These are phyloP conservation scores for Oxyria digyna DNA, from an alignment of 148 eudicot genomes.

Conservation along the genomic window DNA sequence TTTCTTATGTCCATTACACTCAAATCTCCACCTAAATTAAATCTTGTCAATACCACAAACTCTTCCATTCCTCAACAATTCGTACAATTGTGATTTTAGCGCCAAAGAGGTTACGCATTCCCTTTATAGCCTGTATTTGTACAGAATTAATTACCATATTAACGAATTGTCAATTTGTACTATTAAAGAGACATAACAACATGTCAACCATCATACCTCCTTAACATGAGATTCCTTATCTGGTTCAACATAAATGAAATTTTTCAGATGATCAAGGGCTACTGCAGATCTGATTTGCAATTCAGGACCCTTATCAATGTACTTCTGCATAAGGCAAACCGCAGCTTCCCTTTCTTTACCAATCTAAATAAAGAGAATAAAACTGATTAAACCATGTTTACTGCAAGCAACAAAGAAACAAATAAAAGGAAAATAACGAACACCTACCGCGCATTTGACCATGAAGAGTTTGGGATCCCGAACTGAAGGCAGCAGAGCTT, in stretches of 20 bases:
- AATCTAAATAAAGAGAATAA: slow-evolving; percentile 35
- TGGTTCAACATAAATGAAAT: slow-evolving; percentile 80
- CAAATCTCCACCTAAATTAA: too few relatives aligned
- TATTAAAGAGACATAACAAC: not conserved
- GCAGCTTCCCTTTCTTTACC: slow-evolving; percentile 96
- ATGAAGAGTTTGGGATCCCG: slow-evolving; percentile 94
- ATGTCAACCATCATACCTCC: slow-evolving; percentile 39
- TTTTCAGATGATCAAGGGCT: slow-evolving; percentile 93
- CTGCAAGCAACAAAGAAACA: not conserved
- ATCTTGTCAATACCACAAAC: too few relatives aligned
- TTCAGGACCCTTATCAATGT: slow-evolving; percentile 67
- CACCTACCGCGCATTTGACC: slow-evolving; percentile 94
- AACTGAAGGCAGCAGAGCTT: slow-evolving; percentile 90
- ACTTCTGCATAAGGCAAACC: slow-evolving; percentile 92
- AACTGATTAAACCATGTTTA: not conserved
- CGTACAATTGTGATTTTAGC: slow-evolving; percentile 68
- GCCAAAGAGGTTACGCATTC: slow-evolving; percentile 66
- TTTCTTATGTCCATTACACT: too few relatives aligned
- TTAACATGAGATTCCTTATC: slow-evolving; percentile 95
- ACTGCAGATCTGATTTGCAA: slow-evolving; percentile 76
- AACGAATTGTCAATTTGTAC: not conserved
- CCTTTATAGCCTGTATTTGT: slow-evolving; percentile 70
- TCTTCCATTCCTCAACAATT: too few relatives aligned
- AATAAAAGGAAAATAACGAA: not conserved
- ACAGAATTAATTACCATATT: not conserved